Percentiles rank a stretch among this genome's conserved stretches.
Evolutionary conservation across 371 early-diverging fungal genomes (phyloP).

Genomic region (Smittium mucronatum): DNA sequence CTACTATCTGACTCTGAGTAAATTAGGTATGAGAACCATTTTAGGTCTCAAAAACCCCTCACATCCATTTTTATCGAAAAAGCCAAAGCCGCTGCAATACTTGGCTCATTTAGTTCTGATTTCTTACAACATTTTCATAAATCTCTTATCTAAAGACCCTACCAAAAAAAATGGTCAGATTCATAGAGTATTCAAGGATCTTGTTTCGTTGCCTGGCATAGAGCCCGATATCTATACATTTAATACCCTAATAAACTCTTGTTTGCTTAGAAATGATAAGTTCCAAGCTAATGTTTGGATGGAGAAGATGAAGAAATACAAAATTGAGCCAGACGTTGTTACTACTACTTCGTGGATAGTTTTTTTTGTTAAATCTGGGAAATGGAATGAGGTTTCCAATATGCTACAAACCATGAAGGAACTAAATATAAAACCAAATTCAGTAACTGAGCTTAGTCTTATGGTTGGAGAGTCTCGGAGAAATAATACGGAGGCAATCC

Average conservation of each 20-base stretch:
- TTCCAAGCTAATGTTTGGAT: conserved; percentile 2
- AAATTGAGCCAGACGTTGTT: conserved; percentile 5
- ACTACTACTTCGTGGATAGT: conserved; percentile 3
- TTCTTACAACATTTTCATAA: neutral
- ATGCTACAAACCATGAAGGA: conserved; percentile 9
- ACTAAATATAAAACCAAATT: neutral
- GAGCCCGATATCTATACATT: neutral
- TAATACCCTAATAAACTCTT: neutral
- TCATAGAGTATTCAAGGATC: neutral
- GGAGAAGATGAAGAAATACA: neutral
- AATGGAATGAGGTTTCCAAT: neutral
- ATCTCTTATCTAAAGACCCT: neutral
- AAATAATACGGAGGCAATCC: neutral
- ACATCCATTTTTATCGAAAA: neutral
- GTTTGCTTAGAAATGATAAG: neutral
- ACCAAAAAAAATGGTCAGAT: neutral
- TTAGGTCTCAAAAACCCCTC: neutral
- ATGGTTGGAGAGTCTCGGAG: neutral
- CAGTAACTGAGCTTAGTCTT: neutral
- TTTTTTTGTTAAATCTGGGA: neutral
- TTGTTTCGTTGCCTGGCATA: neutral
- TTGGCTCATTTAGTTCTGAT: neutral
- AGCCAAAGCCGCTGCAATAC: neutral
- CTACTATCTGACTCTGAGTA: neutral
- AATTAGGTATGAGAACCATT: neutral